A percentile compares a stretch with the other conserved stretches of the same genome.
Conservation (phyloP, 768 basidiomycete species). For the Tylopilus cervinicoccineus region DNA sequence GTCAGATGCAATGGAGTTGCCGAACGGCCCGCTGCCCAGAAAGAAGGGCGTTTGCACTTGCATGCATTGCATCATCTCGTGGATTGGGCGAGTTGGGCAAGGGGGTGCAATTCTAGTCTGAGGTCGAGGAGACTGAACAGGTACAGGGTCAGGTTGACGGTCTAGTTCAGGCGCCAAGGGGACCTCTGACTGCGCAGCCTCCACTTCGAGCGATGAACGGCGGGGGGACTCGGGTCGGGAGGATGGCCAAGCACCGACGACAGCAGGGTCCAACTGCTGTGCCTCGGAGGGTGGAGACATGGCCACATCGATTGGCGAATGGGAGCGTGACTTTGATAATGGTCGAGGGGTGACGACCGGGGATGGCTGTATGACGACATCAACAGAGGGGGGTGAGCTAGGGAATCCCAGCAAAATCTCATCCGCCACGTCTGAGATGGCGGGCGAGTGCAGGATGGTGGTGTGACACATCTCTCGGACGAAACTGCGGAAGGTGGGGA, state of each 20-base stretch:
- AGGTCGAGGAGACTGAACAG: background rate
- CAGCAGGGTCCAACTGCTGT: slow-evolving; percentile 31
- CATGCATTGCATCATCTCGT: slow-evolving; percentile 18
- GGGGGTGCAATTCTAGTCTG: slow-evolving; percentile 14
- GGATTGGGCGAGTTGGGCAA: slow-evolving; percentile 3
- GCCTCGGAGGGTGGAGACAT: slow-evolving; percentile 29
- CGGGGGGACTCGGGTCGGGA: slow-evolving; percentile 35
- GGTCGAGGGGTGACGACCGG: slow-evolving; percentile 18
- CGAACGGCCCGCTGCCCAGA: slow-evolving; percentile 16
- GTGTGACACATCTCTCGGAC: slow-evolving; percentile 26
- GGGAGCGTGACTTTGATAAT: slow-evolving; percentile 33
- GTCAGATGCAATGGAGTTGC: slow-evolving; percentile 15
- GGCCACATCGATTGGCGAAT: slow-evolving; percentile 47
- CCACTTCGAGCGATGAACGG: slow-evolving; percentile 13
- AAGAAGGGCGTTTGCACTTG: slow-evolving; percentile 18
- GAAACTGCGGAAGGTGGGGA: slow-evolving; percentile 30
- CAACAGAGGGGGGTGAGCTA: slow-evolving; percentile 5
- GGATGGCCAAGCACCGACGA: slow-evolving; percentile 43
- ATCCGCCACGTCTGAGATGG: slow-evolving; percentile 7
- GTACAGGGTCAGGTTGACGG: slow-evolving; percentile 5
- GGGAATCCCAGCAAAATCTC: slow-evolving; percentile 10
- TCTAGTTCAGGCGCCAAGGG: background rate
- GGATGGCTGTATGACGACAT: slow-evolving; percentile 8
- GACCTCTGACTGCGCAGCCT: slow-evolving; percentile 8
- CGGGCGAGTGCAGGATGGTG: slow-evolving; percentile 7